A percentile compares a stretch with the other conserved stretches of the same genome.
These are phyloP conservation scores for Ascochyta clinopodiicola DNA, from an alignment of 2,329 filamentous ascomycete genomes.

Conservation along the genomic window DNA sequence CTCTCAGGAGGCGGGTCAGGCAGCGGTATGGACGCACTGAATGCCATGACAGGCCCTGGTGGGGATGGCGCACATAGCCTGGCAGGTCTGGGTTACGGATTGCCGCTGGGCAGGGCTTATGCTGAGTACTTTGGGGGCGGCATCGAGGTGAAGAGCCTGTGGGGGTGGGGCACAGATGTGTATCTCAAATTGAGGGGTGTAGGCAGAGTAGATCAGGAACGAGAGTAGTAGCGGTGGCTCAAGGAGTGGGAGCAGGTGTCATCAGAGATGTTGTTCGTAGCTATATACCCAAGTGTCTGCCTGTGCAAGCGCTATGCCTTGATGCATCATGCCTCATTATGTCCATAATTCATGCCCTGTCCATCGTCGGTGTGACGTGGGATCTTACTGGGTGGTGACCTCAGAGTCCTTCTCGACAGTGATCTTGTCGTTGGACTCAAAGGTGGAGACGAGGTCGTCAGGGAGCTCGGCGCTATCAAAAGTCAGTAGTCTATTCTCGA, in stretches of 20 bases:
- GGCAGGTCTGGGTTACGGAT: slow-evolving; percentile 88
- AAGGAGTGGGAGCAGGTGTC: not conserved
- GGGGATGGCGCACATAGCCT: slow-evolving; percentile 78
- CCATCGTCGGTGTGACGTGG: not conserved
- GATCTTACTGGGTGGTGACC: slow-evolving; percentile 72
- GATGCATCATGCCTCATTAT: slow-evolving; percentile 14
- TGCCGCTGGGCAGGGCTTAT: slow-evolving; percentile 90
- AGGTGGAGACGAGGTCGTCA: slow-evolving; percentile 68
- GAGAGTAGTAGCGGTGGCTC: not conserved
- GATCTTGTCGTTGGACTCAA: slow-evolving; percentile 74
- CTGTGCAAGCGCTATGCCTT: slow-evolving; percentile 16
- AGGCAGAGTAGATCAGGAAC: slow-evolving; percentile 50
- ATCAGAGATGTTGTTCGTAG: slow-evolving; percentile 7
- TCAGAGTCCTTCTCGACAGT: slow-evolving; percentile 78
- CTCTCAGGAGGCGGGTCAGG: slow-evolving; percentile 48
- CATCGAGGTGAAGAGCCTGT: slow-evolving; percentile 92
- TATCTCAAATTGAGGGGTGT: slow-evolving; percentile 69
- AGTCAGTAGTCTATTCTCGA: no score
- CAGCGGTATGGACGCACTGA: slow-evolving; percentile 68
- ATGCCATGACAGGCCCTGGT: slow-evolving; percentile 74
- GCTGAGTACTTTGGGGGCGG: slow-evolving; percentile 98
- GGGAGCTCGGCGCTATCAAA: slow-evolving; percentile 72
- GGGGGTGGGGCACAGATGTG: slow-evolving; percentile 84
- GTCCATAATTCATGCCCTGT: not conserved
- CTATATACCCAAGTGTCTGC: slow-evolving; percentile 17